phyloP scores from a whole-genome alignment of 345 rosid species.

The Nasturtium officinale region DNA sequence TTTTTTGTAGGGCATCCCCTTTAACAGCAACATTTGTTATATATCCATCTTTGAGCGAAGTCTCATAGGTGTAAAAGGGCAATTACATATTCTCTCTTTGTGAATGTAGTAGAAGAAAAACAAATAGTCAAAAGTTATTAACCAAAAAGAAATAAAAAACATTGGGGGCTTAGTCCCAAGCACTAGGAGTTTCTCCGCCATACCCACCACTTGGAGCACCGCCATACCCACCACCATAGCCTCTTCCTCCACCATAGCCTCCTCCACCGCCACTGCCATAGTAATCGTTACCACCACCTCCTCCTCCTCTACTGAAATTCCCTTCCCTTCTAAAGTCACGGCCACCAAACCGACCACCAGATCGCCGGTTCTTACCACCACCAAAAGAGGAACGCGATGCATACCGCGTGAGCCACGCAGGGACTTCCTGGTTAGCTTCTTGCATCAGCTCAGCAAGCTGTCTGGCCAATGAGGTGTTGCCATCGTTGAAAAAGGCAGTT shows the following conservation, averaged over 20 bases:
- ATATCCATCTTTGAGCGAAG: constrained; percentile 33
- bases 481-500: constrained; percentile 92
- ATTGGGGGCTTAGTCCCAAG: constrained; percentile 60
- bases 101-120: constrained; percentile 31
- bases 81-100: constrained; percentile 38
- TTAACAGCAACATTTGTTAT: constrained; percentile 33
- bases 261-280: constrained; percentile 42
- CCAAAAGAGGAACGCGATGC: constrained; percentile 70
- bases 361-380: constrained; percentile 72
- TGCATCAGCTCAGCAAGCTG: constrained; percentile 78
- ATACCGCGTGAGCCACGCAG: constrained; percentile 84
- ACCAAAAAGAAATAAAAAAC: constrained; percentile 19
- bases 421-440: constrained; percentile 95
- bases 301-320: constrained; percentile 63
- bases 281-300: constrained; percentile 45
- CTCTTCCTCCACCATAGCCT: constrained; percentile 39
- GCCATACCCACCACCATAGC: constrained; percentile 47
- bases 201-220: constrained; percentile 45
- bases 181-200: constrained; percentile 60
- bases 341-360: constrained; percentile 86
- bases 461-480: constrained; percentile 72
- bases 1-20: constrained; percentile 2
- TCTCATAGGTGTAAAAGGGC: constrained; percentile 28
- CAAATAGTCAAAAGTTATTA: constrained; percentile 23
- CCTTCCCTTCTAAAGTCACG: constrained; percentile 83